A percentile compares a stretch with the other conserved stretches of the same genome.
Conservation (phyloP, 345 rosid genomes). For the Moricandia moricandioides region DNA sequence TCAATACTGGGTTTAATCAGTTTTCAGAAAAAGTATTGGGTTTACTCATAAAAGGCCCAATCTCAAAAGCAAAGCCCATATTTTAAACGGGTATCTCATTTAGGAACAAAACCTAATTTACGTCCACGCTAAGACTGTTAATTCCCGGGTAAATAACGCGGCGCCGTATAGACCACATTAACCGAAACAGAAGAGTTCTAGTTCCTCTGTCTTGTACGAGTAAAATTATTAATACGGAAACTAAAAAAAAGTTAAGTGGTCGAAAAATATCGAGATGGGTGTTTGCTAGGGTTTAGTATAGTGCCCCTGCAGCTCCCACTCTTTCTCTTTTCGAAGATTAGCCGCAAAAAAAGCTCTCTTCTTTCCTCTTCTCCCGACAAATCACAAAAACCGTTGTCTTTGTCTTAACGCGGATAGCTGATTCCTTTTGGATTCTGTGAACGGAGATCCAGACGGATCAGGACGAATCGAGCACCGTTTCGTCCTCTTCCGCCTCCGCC, state of each 20-base stretch:
- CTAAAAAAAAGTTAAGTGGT: constrained; percentile 8
- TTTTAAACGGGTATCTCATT: constrained; percentile 1
- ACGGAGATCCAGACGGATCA: constrained; percentile 39
- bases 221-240: neutral
- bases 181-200: neutral
- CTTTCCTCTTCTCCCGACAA: neutral
- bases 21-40: neutral
- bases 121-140: neutral
- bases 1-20: neutral
- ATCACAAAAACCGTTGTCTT: constrained; percentile 5
- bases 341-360: constrained; percentile 38
- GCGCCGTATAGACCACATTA: constrained; percentile 19
- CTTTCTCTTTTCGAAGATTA: neutral
- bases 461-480: constrained; percentile 40
- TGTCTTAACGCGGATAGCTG: neutral
- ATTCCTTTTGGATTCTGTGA: neutral
- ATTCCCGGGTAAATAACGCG: constrained; percentile 4
- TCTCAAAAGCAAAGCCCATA: neutral
- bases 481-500: constrained; percentile 33
- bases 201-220: neutral
- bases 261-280: constrained; percentile 10
- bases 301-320: constrained; percentile 14
- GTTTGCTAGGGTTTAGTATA: constrained; percentile 66
- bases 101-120: neutral
- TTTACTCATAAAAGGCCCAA: neutral